phyloP scores from a whole-genome alignment of 1,139 yeast species.

The Entelexis paramagnoliae region DNA sequence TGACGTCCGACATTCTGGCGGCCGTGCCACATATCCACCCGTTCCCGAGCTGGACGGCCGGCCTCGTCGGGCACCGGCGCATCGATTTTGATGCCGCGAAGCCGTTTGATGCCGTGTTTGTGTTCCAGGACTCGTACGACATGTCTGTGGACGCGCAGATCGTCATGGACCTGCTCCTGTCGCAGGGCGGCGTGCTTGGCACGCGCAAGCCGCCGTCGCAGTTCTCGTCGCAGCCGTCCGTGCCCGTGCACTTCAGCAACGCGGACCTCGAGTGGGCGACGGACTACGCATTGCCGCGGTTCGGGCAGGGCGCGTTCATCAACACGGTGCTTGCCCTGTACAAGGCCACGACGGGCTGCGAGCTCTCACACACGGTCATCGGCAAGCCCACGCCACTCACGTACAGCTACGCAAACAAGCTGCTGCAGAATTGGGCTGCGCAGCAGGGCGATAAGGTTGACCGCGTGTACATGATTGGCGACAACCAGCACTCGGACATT shows the following conservation, averaged over 20 bases:
- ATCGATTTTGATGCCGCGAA: conserved; percentile 31
- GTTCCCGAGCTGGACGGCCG: conserved; percentile 46
- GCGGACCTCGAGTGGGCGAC: conserved; percentile 89
- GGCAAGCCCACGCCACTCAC: conserved; percentile 82
- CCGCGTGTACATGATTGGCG: conserved; percentile 79
- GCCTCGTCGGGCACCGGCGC: conserved; percentile 20
- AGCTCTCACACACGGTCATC: conserved; percentile 48
- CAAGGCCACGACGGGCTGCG: conserved; percentile 42
- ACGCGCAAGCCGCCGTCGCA: conserved; percentile 33
- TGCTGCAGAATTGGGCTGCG: conserved; percentile 27
- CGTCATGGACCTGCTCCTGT: conserved; percentile 58
- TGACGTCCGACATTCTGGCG: conserved; percentile 62
- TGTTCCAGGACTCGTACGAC: conserved; percentile 87
- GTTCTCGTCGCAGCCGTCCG: conserved; percentile 39
- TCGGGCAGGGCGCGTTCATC: conserved; percentile 88
- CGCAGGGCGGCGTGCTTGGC: conserved; percentile 55
- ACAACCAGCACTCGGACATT: conserved; percentile 88
- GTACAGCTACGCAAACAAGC: conserved; percentile 57
- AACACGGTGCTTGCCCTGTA: conserved; percentile 55
- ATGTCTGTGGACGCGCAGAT: conserved; percentile 80
- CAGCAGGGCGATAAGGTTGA: conserved; percentile 41
- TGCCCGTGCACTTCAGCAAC: conserved; percentile 79
- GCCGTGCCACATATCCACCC: conserved; percentile 60
- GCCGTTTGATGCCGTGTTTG: conserved; percentile 67
- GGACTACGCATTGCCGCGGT: conserved; percentile 65